Conservation (phyloP, 1,284 basidiomycete species). For the Boletellus dicymbophilus region DNA sequence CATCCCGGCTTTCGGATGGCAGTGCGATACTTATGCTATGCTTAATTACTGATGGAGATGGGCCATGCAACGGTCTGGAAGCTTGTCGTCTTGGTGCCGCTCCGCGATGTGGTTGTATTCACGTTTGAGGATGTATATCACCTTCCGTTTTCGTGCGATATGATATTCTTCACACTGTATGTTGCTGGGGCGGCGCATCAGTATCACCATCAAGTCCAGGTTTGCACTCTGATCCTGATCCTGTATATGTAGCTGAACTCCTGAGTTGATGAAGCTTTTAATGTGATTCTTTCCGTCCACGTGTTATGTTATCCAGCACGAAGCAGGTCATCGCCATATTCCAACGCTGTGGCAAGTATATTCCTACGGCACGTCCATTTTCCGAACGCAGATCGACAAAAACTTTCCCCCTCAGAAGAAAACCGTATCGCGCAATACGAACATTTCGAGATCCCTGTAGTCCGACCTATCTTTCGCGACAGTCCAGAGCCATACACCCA, state of each 20-base stretch:
- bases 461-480: constrained; percentile 74
- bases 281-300: constrained; percentile 5
- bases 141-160: constrained; percentile 14
- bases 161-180: constrained; percentile 5
- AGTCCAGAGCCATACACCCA: constrained; percentile 78
- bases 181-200: constrained; percentile 3
- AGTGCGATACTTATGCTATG: constrained; percentile 16
- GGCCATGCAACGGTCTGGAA: constrained; percentile 4
- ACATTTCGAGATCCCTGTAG: constrained; percentile 62
- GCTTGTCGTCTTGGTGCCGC: constrained; percentile 5
- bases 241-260: background rate
- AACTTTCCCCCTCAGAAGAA: constrained; percentile 52
- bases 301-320: constrained; percentile 1
- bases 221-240: constrained; percentile 9
- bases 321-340: constrained; percentile 3
- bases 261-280: constrained; percentile 9
- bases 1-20: constrained; percentile 9
- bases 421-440: constrained; percentile 61
- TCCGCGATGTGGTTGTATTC: constrained; percentile 11
- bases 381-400: constrained; percentile 2
- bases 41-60: constrained; percentile 3
- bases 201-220: constrained; percentile 15
- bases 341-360: background rate
- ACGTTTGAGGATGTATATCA: constrained; percentile 3
- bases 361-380: background rate